Base-by-base conservation (phyloP, 108 stramenopile genomes). In the Fragilaria crotonensis region DNA sequence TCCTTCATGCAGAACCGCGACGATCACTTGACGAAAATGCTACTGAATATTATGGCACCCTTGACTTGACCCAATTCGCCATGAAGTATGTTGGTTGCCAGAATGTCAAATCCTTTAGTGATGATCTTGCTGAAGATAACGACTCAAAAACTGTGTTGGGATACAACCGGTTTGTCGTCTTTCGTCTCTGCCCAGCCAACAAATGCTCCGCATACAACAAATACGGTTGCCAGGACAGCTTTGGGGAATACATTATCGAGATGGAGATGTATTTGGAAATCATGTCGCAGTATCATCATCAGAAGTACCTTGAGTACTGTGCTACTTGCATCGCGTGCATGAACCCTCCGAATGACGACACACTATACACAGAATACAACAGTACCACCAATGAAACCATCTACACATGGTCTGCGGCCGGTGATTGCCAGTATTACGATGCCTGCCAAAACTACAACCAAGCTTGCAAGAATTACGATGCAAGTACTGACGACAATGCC, bases 1-100 rank as follows among this genome's bases (percentile, higher is more conserved):
- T 52, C 17, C 25, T 17, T 25, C 21, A 52, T 25, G 51, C 51
- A 18, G 25, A 26, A 22, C 51, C 51, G 18, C 23, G 21, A 23
- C 2, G 18, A 18, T 3, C 2, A 2, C 1, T 25, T 18, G 51
- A 3, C 26, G 29, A 57, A 26, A 45, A 41, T 55, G 5, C 1
- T 26, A 30, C 27, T 2, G 31, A 56, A 27, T 2, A 56, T 3
- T 25, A 66, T 52, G 28, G 23, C 27, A 62, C 25, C 0, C 45
- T 92, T 57, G 73, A 92, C 67, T 50, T 84, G 7, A 64, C 79
- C 7, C 46, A 80, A 23, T 87, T 80, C 41, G 87, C 88, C 5
- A 57, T 89, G 51, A 75, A 84, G 53, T 93, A 93, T 75, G 73
- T 79, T 25, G 80, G 82, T 11, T 93, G 91, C 31, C 70, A 76